Percentiles rank a stretch among this genome's conserved stretches.
Conservation (phyloP, 2,329 filamentous ascomycete species). For the Epichloe uncinata region DNA sequence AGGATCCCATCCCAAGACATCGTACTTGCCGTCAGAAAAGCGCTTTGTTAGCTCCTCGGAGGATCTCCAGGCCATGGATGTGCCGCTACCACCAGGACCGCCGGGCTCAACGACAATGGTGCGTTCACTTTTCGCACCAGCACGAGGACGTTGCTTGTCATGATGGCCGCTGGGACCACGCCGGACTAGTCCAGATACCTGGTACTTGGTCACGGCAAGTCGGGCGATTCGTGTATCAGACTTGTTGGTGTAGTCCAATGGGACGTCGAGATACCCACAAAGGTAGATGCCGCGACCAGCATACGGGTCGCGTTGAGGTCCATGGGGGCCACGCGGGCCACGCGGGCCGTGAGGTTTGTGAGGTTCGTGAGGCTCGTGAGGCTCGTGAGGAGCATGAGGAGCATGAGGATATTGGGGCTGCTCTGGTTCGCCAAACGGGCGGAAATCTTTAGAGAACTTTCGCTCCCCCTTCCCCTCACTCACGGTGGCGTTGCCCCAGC, state of each 20-base stretch:
- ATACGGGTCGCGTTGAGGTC: conserved; percentile 17
- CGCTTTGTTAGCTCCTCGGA: conserved; percentile 25
- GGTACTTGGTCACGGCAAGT: conserved; percentile 35
- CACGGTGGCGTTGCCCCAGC: conserved; percentile 24
- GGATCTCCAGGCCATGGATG: conserved; percentile 24
- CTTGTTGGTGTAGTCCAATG: conserved; percentile 32
- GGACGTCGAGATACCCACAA: conserved; percentile 34
- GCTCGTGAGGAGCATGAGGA: not conserved
- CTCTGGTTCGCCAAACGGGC: not conserved
- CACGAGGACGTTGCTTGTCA: conserved; percentile 3
- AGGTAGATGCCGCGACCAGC: conserved; percentile 30
- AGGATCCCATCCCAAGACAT: conserved; percentile 41
- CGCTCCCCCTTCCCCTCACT: not conserved
- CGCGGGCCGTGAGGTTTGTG: not conserved
- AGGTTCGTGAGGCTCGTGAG: not conserved
- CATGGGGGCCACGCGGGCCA: not conserved
- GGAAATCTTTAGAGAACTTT: not conserved
- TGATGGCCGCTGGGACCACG: not conserved
- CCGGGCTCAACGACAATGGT: conserved; percentile 38
- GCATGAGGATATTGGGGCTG: not conserved
- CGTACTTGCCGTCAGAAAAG: conserved; percentile 28
- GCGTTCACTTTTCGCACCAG: conserved; percentile 27
- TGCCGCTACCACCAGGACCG: conserved; percentile 36
- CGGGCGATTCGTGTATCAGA: conserved; percentile 30
- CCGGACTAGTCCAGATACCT: conserved; percentile 30